A percentile compares a stretch with the other conserved stretches of the same genome.
Conservation (phyloP, 2,329 filamentous ascomycete species). For the Alternaria arbusti region DNA sequence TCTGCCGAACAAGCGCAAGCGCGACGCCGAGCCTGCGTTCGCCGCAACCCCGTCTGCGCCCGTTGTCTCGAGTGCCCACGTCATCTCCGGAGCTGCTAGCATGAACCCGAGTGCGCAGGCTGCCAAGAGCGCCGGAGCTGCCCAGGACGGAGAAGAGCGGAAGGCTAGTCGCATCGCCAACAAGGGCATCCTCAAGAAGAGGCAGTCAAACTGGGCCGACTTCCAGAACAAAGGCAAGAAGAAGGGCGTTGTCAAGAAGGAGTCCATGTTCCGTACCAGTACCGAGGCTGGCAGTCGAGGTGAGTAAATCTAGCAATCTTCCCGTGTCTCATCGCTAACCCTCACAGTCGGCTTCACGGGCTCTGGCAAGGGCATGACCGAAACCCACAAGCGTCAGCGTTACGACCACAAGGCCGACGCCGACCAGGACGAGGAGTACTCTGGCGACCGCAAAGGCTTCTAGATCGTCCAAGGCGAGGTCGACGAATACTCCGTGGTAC, state of each 20-base stretch:
- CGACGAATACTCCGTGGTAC: slow-evolving; percentile 6
- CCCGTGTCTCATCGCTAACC: slow-evolving; percentile 25
- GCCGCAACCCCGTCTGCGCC: slow-evolving; percentile 50
- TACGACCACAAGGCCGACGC: slow-evolving; percentile 70
- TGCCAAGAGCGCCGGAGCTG: slow-evolving; percentile 69
- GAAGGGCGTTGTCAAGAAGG: slow-evolving; percentile 76
- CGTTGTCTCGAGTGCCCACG: slow-evolving; percentile 51
- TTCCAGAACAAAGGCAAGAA: slow-evolving; percentile 77
- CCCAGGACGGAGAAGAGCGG: slow-evolving; percentile 67
- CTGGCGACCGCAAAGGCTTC: slow-evolving; percentile 12
- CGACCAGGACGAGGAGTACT: slow-evolving; percentile 31
- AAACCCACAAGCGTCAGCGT: slow-evolving; percentile 80
- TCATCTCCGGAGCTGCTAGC: slow-evolving; percentile 71
- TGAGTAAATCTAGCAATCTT: slow-evolving; percentile 50
- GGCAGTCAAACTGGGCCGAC: slow-evolving; percentile 93
- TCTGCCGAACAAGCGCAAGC: slow-evolving; percentile 60
- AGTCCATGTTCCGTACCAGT: slow-evolving; percentile 96
- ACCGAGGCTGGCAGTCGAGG: slow-evolving; percentile 86
- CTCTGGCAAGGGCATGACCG: slow-evolving; percentile 94
- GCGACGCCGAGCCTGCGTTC: slow-evolving; percentile 82
- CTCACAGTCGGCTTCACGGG: slow-evolving; percentile 88
- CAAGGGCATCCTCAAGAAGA: slow-evolving; percentile 86
- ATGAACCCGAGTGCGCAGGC: slow-evolving; percentile 70
- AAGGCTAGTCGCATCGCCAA: slow-evolving; percentile 81
- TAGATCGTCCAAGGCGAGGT: not conserved